These are phyloP conservation scores for Cryphonectria radicalis DNA, from an alignment of 2,329 filamentous ascomycete species.

Conservation along the genomic window DNA sequence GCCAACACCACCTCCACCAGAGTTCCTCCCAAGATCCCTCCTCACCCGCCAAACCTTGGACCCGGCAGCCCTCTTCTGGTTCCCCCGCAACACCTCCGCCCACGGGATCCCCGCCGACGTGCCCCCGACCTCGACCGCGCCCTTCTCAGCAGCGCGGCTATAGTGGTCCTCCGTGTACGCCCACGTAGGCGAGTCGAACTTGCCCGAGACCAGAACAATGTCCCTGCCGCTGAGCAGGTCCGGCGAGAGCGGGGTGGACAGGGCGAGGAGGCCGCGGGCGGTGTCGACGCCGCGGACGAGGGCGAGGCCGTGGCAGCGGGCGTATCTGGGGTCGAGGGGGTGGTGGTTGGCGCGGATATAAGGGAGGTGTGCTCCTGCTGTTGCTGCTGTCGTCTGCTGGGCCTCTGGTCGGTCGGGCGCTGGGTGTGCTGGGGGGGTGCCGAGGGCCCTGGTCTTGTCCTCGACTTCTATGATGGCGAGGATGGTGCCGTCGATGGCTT, in stretches of 20 bases:
- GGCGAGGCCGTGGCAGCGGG: slow-evolving; percentile 64
- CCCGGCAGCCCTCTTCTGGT: slow-evolving; percentile 60
- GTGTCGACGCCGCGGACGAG: slow-evolving; percentile 73
- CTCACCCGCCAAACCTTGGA: slow-evolving; percentile 67
- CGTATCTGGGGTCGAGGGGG: slow-evolving; percentile 65
- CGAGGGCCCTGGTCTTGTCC: slow-evolving; percentile 51
- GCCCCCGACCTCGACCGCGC: slow-evolving; percentile 35
- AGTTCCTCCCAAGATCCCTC: slow-evolving; percentile 58
- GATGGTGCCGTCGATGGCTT: slow-evolving; percentile 72
- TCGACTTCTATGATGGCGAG: slow-evolving; percentile 69
- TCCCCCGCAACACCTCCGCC: slow-evolving; percentile 61
- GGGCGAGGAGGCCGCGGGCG: slow-evolving; percentile 56
- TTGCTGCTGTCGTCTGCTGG: slow-evolving; percentile 34
- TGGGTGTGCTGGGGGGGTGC: slow-evolving; percentile 18
- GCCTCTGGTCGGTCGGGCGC: background rate
- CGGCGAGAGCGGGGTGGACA: slow-evolving; percentile 64
- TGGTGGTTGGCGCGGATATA: slow-evolving; percentile 60
- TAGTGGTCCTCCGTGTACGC: slow-evolving; percentile 69
- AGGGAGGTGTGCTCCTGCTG: slow-evolving; percentile 60
- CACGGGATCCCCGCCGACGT: slow-evolving; percentile 52
- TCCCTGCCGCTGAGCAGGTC: slow-evolving; percentile 48
- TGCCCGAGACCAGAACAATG: slow-evolving; percentile 69
- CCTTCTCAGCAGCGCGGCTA: slow-evolving; percentile 35
- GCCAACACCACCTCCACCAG: slow-evolving; percentile 4
- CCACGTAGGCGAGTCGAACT: slow-evolving; percentile 71